A percentile compares a stretch with the other conserved stretches of the same genome.
These are phyloP conservation scores for Penstemon newberryi DNA, from an alignment of 257 asterid species.

Conservation along the genomic window DNA sequence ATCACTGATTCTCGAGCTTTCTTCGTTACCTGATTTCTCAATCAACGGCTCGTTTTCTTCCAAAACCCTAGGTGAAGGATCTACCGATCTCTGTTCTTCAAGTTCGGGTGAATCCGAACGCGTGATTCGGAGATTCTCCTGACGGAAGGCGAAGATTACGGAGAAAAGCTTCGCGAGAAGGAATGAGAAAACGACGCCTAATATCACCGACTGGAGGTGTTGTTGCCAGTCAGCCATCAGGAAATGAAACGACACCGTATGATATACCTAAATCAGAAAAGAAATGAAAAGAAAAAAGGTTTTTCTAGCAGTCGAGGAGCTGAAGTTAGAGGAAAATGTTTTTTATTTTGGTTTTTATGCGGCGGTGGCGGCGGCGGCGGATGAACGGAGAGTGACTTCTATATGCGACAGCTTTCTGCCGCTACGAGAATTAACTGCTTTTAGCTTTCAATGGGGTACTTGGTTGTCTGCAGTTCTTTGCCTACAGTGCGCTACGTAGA, in stretches of 20 bases:
- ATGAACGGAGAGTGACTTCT: no score
- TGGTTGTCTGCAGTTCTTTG: conserved; percentile 25
- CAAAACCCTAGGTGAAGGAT: conserved; percentile 31
- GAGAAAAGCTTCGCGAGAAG: conserved; percentile 90
- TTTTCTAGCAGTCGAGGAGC: no score
- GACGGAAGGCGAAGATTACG: conserved; percentile 84
- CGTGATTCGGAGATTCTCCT: conserved; percentile 77
- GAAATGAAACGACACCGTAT: neutral
- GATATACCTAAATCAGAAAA: no score
- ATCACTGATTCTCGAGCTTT: conserved; percentile 29
- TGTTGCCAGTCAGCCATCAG: conserved; percentile 77
- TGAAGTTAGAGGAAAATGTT: no score
- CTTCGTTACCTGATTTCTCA: neutral
- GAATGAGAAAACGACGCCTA: conserved; percentile 81
- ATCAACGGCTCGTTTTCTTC: conserved; percentile 58
- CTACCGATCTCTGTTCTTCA: conserved; percentile 30
- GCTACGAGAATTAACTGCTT: no score
- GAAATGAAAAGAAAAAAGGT: no score
- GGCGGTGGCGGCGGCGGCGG: no score
- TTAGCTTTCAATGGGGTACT: no score
- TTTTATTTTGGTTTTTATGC: no score
- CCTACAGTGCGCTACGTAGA: neutral
- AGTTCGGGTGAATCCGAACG: conserved; percentile 52
- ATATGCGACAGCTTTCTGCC: no score
- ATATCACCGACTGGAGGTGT: conserved; percentile 56